Evolutionary conservation across 2,329 filamentous ascomycete species (phyloP).

Genomic region (Ophiosphaerella narmari): DNA sequence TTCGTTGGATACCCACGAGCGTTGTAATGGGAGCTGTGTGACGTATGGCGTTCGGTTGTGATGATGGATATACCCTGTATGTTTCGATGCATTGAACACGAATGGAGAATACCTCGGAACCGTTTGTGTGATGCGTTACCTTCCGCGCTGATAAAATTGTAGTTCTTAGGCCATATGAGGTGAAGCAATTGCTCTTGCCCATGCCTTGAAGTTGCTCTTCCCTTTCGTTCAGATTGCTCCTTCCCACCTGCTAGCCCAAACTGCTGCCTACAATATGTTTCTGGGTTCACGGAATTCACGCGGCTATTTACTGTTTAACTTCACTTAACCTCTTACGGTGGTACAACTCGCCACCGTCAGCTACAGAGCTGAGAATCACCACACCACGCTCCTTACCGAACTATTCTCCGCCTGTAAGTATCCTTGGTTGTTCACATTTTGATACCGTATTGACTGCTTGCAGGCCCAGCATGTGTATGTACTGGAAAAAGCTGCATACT

Average conservation of each 20-base stretch:
- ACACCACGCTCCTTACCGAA: not conserved
- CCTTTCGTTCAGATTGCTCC: not conserved
- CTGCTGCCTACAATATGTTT: not conserved
- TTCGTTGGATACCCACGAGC: slow-evolving; percentile 13
- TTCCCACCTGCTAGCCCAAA: not conserved
- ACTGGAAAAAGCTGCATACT: slow-evolving; percentile 32
- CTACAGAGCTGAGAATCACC: too few relatives aligned
- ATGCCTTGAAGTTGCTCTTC: not conserved
- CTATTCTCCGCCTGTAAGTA: not conserved
- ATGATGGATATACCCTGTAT: slow-evolving; percentile 22
- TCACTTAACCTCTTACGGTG: too few relatives aligned
- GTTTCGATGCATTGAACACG: slow-evolving; percentile 8
- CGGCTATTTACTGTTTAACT: too few relatives aligned
- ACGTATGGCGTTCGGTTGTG: slow-evolving; percentile 2
- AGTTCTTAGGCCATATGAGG: not conserved
- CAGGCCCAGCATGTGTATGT: slow-evolving; percentile 24
- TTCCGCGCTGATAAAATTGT: not conserved
- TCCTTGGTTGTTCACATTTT: not conserved
- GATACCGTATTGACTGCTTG: not conserved
- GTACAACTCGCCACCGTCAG: too few relatives aligned
- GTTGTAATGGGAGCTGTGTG: slow-evolving; percentile 3
- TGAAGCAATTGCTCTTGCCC: not conserved
- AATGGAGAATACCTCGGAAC: not conserved
- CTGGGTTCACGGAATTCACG: too few relatives aligned
- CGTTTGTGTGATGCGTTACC: not conserved